Conservation (phyloP, 2,329 filamentous ascomycete genomes). For the Fusarium graminum region DNA sequence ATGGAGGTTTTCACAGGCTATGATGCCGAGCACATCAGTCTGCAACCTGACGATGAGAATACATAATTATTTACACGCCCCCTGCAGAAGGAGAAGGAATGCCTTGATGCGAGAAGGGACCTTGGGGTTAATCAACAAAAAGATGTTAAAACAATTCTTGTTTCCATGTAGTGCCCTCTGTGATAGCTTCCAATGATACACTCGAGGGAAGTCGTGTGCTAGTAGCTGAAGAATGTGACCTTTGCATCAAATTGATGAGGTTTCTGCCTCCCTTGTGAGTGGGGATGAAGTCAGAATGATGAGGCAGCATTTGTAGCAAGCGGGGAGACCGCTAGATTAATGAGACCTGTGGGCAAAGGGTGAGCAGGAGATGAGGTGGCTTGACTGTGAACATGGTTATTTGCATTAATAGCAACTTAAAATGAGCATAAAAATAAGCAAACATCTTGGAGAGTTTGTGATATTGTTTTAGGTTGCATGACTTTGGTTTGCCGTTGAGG, state of each 20-base stretch:
- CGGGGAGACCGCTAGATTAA: slow-evolving; percentile 21
- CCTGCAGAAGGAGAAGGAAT: slow-evolving; percentile 26
- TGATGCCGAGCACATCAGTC: slow-evolving; percentile 43
- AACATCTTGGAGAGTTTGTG: slow-evolving; percentile 1
- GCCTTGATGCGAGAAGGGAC: slow-evolving; percentile 11
- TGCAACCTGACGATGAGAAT: slow-evolving; percentile 44
- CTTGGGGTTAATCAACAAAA: slow-evolving; percentile 36
- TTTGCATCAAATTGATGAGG: slow-evolving; percentile 10
- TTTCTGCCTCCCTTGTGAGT: slow-evolving; percentile 38
- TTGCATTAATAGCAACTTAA: slow-evolving; percentile 10
- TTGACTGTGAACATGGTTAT: slow-evolving; percentile 10
- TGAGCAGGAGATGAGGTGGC: slow-evolving; percentile 38
- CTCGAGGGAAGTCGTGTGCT: background rate
- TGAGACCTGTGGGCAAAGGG: background rate
- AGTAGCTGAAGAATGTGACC: slow-evolving; percentile 20
- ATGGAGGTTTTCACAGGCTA: slow-evolving; percentile 39
- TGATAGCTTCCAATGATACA: background rate
- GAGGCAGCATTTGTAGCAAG: slow-evolving; percentile 32
- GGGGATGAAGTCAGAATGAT: slow-evolving; percentile 18
- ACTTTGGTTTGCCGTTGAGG: background rate
- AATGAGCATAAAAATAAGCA: slow-evolving; percentile 13
- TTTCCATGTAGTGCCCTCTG: slow-evolving; percentile 16
- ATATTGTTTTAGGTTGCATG: background rate
- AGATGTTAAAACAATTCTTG: slow-evolving; percentile 32
- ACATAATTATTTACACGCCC: slow-evolving; percentile 44